Base-by-base conservation (phyloP, 805 yeast species). In the Yueomyces sinensis region DNA sequence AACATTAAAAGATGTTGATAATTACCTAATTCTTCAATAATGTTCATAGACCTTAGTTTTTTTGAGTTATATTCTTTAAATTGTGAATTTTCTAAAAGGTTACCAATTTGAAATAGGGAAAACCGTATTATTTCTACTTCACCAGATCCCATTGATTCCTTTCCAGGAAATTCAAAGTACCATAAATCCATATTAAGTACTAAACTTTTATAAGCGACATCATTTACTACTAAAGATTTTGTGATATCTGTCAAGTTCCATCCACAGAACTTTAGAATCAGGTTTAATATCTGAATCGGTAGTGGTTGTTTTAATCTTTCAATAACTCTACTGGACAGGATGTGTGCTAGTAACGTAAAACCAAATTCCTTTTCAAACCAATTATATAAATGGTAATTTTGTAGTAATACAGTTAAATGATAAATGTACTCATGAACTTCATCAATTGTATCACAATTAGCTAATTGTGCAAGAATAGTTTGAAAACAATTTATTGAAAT, bases 121-220 rank as follows among this genome's bases (percentile, higher is more conserved):
- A 66, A 68, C 32, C 70, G 59, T 34, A 75, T 58, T 0, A 75
- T 62, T 28, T 70, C 74, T 3, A 57, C 19, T 25, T 29, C 37
- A 3, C 27, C 17, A 11, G 27, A 16, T 44, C 32, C 25, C 3
- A 19, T 27, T n/a, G 32, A 28, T 16, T 43, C 4, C 34, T 19
- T 6, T 9, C 14, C 14, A n/a, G 14, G 14, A 11, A n/a, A 6
- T 16, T 28, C 32, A 9, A 56, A 56, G 36, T 62, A 62, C 72
- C 82, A 77, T 16, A 72, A 58, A 36, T 74, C 79, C 40, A 79
- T 65, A 40, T 82, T 86, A 15, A 75, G 62, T 27, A 81, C 62
- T 30, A 83, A 50, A 1, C 63, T 54, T 25, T 71, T 64, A 47
- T 78, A 84, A 0, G 78, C 79, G 2, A 56, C 39, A 1, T 69